Evolutionary conservation across 1,284 basidiomycete species (phyloP), one percentile per base, ranked within the genome.

Genomic region (Schizophyllum amplum): DNA sequence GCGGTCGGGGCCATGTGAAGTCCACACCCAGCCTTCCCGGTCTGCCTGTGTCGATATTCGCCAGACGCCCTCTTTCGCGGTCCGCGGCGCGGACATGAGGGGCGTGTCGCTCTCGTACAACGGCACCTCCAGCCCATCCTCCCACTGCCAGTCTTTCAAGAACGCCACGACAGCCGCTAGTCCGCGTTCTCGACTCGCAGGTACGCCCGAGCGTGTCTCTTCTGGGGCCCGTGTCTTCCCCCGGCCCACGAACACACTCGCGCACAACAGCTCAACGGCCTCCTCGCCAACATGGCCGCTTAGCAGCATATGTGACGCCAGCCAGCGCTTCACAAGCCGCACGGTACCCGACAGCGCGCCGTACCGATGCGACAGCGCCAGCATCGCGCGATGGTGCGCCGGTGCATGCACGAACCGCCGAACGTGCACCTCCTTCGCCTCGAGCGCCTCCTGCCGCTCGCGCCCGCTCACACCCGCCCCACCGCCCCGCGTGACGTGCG

Each of bases 281-380:
- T 98, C 93, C 56, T 85, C 80, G 4, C 80, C 77, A 48, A 95
- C 73, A 62, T 92, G 86, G 0, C 72, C 70, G 1, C 79, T 74
- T 17, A 92, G 76, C 22, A 98, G 80, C 88, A 96, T 92, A 70
- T 99, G 97, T 1, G 87, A 77, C 0, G 88, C 82, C 52, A 98
- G 73, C 97, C 97, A 99, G 53, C 97, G 82, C 72, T 98, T 96
- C 47, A 92, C 82, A 21, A 99, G 78, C 24, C 97, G 80, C 21
- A 91, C 87, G 0, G 94, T 94, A 5, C 87, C 86, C 1, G 92
- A 78, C 67, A 87, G 97, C 5, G 92, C 88, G 0, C 86, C 73
- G 67, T 85, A 90, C 51, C 84, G 83, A 68, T 97, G 92, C 54
- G 84, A 85, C 42, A 99, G 75, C 1, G 89, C 83, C 1, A 87